Percentiles rank a stretch among this genome's conserved stretches.
Conservation (phyloP, 192 early-diverging fungal species). For the Umbelopsis sp. region DNA sequence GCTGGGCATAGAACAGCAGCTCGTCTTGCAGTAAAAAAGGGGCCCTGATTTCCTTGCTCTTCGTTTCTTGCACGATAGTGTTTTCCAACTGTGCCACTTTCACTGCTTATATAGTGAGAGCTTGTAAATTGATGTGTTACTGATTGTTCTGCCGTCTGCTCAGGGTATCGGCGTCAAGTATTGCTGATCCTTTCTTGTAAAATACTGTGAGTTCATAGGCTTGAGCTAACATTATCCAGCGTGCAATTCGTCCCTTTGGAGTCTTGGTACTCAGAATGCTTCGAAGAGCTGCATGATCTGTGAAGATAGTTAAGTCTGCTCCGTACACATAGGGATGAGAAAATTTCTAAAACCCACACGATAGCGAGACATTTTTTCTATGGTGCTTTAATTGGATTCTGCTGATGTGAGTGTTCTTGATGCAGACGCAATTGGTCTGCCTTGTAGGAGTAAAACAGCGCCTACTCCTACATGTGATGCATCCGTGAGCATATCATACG, state of each 20-base stretch:
- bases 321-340: background rate
- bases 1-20: no score
- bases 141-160: background rate
- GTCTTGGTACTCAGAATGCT: background rate
- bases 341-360: background rate
- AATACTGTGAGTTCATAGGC: background rate
- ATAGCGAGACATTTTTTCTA: background rate
- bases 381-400: background rate
- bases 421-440: background rate
- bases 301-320: background rate
- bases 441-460: background rate
- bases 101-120: no score
- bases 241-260: background rate
- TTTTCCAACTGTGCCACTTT: no score
- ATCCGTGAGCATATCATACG: background rate
- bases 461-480: background rate
- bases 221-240: background rate
- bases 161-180: background rate
- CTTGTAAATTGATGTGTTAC: no score
- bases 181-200: background rate
- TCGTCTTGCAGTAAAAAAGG: no score
- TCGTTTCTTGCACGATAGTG: no score
- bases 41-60: no score
- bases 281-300: background rate
- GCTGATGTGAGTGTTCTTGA: background rate